These are phyloP conservation scores for Hemerocallis citrina DNA, from an alignment of 106 monocot species.

Conservation along the genomic window DNA sequence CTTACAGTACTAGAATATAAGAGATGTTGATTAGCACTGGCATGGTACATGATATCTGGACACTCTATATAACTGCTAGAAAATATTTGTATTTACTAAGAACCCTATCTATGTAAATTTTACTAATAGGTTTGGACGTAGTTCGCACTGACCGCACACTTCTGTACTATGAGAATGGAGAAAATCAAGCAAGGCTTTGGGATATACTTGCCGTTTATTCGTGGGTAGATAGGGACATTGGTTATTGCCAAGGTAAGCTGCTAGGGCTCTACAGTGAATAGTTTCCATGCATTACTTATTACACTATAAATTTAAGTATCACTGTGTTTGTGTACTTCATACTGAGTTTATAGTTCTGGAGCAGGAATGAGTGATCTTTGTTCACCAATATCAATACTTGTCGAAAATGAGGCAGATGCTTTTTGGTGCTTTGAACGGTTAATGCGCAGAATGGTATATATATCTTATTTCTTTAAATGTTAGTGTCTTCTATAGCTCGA, in stretches of 20 bases:
- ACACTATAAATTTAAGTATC: neutral
- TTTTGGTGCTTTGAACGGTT: conserved; percentile 98
- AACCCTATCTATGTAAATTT: neutral
- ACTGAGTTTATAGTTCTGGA: conserved; percentile 10
- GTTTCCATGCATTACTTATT: neutral
- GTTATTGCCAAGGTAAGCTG: conserved; percentile 82
- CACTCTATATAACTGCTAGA: neutral
- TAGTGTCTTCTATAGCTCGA: too few species aligned
- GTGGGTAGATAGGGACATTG: conserved; percentile 85
- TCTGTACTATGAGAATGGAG: conserved; percentile 63
- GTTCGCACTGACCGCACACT: conserved; percentile 76
- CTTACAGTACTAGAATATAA: neutral
- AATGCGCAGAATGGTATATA: conserved; percentile 67
- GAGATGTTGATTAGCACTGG: neutral
- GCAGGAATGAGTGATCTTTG: conserved; percentile 98
- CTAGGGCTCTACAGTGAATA: neutral
- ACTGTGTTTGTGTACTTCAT: conserved; percentile 3
- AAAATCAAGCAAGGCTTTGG: conserved; percentile 71
- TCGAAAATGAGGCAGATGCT: conserved; percentile 91
- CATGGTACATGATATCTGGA: neutral
- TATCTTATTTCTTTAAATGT: neutral
- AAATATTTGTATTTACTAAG: conserved; percentile 1
- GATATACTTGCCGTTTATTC: conserved; percentile 85
- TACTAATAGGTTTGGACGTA: conserved; percentile 68
- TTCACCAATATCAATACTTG: conserved; percentile 70